A percentile compares a stretch with the other conserved stretches of the same genome.
These are phyloP conservation scores for Curvularia verruculosa DNA, from an alignment of 2,329 filamentous ascomycete genomes.

Conservation along the genomic window DNA sequence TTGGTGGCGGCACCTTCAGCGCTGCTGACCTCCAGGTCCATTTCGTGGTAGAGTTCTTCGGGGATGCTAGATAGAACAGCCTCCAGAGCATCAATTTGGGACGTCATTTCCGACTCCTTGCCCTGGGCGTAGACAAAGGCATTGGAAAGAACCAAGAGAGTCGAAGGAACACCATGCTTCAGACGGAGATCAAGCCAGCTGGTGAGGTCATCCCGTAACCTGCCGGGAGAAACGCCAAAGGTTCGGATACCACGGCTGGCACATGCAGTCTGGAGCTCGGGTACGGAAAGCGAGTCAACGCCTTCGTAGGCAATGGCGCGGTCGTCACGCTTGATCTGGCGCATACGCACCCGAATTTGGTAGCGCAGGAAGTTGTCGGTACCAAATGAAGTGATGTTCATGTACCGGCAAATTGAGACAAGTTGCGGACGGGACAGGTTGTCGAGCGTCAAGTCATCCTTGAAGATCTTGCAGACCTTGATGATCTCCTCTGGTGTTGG, in stretches of 20 bases:
- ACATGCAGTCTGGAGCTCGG: slow-evolving; percentile 90
- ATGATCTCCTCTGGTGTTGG: slow-evolving; percentile 91
- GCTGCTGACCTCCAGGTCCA: slow-evolving; percentile 96
- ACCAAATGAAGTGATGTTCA: slow-evolving; percentile 96
- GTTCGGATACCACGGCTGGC: slow-evolving; percentile 91
- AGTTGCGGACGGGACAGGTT: slow-evolving; percentile 94
- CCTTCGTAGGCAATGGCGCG: slow-evolving; percentile 92
- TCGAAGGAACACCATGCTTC: slow-evolving; percentile 94
- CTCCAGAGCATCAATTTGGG: slow-evolving; percentile 90
- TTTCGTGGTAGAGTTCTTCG: slow-evolving; percentile 98
- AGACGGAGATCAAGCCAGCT: slow-evolving; percentile 94
- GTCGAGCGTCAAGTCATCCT: slow-evolving; percentile 95
- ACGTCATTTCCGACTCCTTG: slow-evolving; percentile 81
- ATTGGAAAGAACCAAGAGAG: slow-evolving; percentile 92
- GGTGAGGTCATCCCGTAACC: slow-evolving; percentile 86
- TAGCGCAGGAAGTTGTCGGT: slow-evolving; percentile 98
- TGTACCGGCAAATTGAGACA: slow-evolving; percentile 97
- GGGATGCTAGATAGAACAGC: slow-evolving; percentile 93
- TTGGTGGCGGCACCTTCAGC: slow-evolving; percentile 97
- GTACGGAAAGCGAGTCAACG: slow-evolving; percentile 88
- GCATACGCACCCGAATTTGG: slow-evolving; percentile 95
- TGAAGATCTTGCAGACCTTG: slow-evolving; percentile 99
- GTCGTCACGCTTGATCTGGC: slow-evolving; percentile 98
- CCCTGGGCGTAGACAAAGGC: slow-evolving; percentile 95
- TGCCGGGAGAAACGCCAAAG: slow-evolving; percentile 85